Evolutionary conservation across 148 eudicot genomes (phyloP), one percentile per base, ranked within the genome.

Genomic region (Linanthus parryae): DNA sequence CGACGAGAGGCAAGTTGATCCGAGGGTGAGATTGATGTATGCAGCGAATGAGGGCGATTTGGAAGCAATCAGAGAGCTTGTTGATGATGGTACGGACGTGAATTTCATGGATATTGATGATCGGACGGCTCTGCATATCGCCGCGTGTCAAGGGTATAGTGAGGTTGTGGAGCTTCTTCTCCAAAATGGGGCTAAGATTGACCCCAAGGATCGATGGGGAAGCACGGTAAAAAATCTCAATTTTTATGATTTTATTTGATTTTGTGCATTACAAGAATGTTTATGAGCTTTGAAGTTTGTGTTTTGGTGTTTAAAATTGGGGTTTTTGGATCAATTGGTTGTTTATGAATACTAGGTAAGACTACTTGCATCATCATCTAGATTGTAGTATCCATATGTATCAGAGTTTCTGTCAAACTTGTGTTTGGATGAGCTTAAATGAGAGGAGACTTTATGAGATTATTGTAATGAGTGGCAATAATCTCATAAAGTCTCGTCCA

Each of bases 201-300:
- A 88, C 52, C 74, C 88, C 43, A 57, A 74, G 55, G 99, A 92
- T 75, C 96, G 90, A 0, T 88, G 99, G 96, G 96, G 99, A 8
- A 88, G 99, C 85, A 92, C 99, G 90, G 99, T 92, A 71, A 35
- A 34, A 26, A 2, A 11, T 12, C 17, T 24, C 35, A 5, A 5
- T 31, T 31, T 31, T 31, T 31, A 5, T 31, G 11, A 31, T 5
- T 31, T 31, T 5, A 31, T n/a, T n/a, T n/a, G n/a, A n/a, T n/a
- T n/a, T n/a, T n/a, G n/a, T n/a, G n/a, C n/a, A n/a, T n/a, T n/a
- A n/a, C n/a, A n/a, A n/a, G n/a, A n/a, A n/a, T n/a, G n/a, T n/a
- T n/a, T n/a, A n/a, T n/a, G n/a, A n/a, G n/a, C n/a, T n/a, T n/a
- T n/a, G n/a, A n/a, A n/a, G n/a, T n/a, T n/a, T n/a, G n/a, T n/a